A percentile compares a stretch with the other conserved stretches of the same genome.
These are phyloP conservation scores for Casuarina equisetifolia DNA, from an alignment of 306 rosid genomes.

Conservation along the genomic window DNA sequence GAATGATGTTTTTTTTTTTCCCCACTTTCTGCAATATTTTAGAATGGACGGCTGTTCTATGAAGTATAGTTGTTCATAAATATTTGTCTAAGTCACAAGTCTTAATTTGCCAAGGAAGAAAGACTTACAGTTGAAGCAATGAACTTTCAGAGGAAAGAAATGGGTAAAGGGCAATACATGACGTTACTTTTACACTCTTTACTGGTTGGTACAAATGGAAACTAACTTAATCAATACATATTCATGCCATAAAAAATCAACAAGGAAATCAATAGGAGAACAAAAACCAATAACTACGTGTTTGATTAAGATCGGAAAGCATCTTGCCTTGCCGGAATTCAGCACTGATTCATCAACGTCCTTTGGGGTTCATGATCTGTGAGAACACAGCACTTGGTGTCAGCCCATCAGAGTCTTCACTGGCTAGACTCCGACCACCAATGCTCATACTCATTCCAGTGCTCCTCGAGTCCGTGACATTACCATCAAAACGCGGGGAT, in stretches of 20 bases:
- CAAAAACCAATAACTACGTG: conserved; percentile 28
- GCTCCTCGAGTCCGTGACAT: conserved; percentile 84
- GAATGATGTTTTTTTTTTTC: background rate
- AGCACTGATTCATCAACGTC: conserved; percentile 55
- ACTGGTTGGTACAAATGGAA: conserved; percentile 41
- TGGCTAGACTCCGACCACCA: conserved; percentile 96
- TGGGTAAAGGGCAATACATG: background rate
- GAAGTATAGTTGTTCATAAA: background rate
- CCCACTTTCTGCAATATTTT: too few species aligned
- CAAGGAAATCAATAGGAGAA: conserved; percentile 28
- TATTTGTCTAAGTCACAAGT: too few species aligned
- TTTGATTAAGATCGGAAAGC: conserved; percentile 22
- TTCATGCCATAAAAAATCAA: conserved; percentile 22
- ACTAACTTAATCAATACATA: conserved; percentile 44
- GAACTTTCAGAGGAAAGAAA: too few species aligned
- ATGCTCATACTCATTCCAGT: conserved; percentile 94
- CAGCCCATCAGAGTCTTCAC: conserved; percentile 94
- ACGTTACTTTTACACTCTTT: conserved; percentile 37
- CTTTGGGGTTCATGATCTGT: conserved; percentile 99
- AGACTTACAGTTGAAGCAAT: too few species aligned
- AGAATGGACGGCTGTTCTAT: background rate
- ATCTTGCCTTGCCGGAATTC: conserved; percentile 20
- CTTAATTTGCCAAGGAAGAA: too few species aligned
- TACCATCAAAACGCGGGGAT: conserved; percentile 51
- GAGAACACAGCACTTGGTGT: conserved; percentile 98